A percentile compares a stretch with the other conserved stretches of the same genome.
phyloP scores from a whole-genome alignment of 129 eudicot species.

The Kitagawia praeruptora region DNA sequence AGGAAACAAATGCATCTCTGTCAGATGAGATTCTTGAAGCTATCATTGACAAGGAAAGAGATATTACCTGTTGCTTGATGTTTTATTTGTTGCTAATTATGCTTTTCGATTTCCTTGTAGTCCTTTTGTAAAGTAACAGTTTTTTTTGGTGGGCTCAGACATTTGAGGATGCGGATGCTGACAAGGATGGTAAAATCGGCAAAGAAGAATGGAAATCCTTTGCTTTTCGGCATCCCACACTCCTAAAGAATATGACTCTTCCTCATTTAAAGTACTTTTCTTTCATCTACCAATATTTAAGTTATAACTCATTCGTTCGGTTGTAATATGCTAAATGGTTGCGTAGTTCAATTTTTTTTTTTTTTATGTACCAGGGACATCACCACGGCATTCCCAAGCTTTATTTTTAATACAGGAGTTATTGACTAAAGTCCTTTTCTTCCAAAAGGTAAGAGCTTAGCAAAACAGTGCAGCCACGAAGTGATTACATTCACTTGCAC shows the following conservation, averaged over 20 bases:
- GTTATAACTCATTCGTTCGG: not conserved
- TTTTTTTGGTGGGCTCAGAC: slow-evolving; percentile 26
- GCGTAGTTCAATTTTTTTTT: not conserved
- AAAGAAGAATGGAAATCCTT: slow-evolving; percentile 55
- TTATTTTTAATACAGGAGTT: slow-evolving; percentile 42
- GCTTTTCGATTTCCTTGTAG: not conserved
- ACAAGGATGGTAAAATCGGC: slow-evolving; percentile 48
- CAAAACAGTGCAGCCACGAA: not conserved
- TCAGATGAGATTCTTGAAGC: slow-evolving; percentile 45
- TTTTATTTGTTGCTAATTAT: not conserved
- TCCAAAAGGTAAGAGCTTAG: not conserved
- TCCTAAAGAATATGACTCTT: slow-evolving; percentile 63
- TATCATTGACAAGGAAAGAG: slow-evolving; percentile 38
- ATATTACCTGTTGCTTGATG: not conserved
- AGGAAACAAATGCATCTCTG: slow-evolving; percentile 38
- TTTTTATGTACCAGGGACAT: slow-evolving; percentile 28
- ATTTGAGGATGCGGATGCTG: slow-evolving; percentile 47
- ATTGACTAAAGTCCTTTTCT: slow-evolving; percentile 17
- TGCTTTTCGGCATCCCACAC: slow-evolving; percentile 42
- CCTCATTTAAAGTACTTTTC: slow-evolving; percentile 40
- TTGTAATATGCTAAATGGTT: not conserved
- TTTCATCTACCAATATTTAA: not conserved
- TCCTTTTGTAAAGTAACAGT: not conserved
- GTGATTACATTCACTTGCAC: not conserved
- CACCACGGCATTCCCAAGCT: slow-evolving; percentile 45